Percentiles rank a stretch among this genome's conserved stretches.
These are phyloP conservation scores for Saccharomycopsis sp. DNA, from an alignment of 805 yeast genomes.

Conservation along the genomic window DNA sequence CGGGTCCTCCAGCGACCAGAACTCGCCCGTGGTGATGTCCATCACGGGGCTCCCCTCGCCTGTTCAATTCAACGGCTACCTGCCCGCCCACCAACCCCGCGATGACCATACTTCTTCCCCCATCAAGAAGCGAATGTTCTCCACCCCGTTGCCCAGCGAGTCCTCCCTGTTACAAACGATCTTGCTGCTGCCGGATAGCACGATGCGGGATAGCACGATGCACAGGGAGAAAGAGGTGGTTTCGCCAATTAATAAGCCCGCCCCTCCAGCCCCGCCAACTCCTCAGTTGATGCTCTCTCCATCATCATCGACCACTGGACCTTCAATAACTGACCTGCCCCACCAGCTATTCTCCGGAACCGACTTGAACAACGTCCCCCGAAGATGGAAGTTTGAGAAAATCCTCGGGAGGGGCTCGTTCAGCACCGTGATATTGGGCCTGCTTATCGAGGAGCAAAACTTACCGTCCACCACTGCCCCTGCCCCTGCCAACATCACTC, in stretches of 20 bases:
- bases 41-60: constrained; percentile 3
- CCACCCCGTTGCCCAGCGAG: constrained; percentile 16
- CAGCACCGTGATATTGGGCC: constrained; percentile 51
- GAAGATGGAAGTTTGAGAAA: constrained; percentile 30
- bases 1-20: no score
- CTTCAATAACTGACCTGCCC: no score
- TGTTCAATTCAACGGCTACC: not conserved
- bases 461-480: not conserved
- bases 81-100: not conserved
- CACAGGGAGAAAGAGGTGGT: no score
- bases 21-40: not conserved
- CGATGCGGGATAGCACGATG: no score
- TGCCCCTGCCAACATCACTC: constrained; percentile 17
- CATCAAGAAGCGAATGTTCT: constrained; percentile 11
- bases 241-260: no score
- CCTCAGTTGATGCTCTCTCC: no score
- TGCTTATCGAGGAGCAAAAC: constrained; percentile 22
- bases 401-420: constrained; percentile 62
- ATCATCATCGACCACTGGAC: no score
- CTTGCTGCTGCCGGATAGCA: no score
- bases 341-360: constrained; percentile 2
- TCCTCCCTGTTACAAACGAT: no score
- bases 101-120: not conserved
- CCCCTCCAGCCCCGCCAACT: no score
- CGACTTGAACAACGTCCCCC: constrained; percentile 11